Evolutionary conservation across 495 filamentous ascomycete species (phyloP), one percentile per base, ranked within the genome.

Genomic region (Aspergillus avenaceus): DNA sequence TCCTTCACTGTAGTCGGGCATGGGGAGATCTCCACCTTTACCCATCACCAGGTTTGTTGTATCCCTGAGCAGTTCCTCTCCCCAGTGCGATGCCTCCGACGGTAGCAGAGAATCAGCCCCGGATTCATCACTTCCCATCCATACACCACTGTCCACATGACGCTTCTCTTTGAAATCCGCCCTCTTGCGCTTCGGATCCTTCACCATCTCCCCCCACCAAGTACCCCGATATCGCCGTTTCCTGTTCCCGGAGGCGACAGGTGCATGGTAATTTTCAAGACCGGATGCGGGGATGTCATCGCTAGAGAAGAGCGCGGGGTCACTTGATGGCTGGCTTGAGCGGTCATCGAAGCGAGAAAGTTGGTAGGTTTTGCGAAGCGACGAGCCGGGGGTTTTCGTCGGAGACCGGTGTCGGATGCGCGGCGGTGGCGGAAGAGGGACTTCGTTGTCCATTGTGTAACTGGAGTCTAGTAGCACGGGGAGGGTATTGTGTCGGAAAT

Each of bases 71-170:
- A 74, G 53, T 41, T 73, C 71, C 46, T 73, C 73, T 6, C 65
- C 69, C 68, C 65, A 72, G 12, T 28, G 34, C 21, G 66, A 52
- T 26, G 58, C 60, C 42, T 70, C 71, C 0, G 62, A 69, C 2
- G 66, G 55, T 32, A 72, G 52, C 23, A 66, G 45, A 28, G 60
- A 70, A 21, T 67, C 64, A 1, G 55, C 61, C 4, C 47, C 54
- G 12, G 70, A 70, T 49, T 72, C 70, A 56, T 87, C 86, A 57
- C 85, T 87, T 13, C 79, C 83, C 80, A 91, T 80, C 77, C 81
- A 91, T n/a, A 92, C 83, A 46, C 86, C 88, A 67, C 86, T 90
- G 62, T 95, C 89, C n/a, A 82, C 67, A 55, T 85, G 74, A 23
- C 87, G 71, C 61, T 76, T 75, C 27, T 74, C 73, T 51, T 70